Percentiles rank a stretch among this genome's conserved stretches.
phyloP scores from a whole-genome alignment of 2,329 filamentous ascomycete species.

The Beauveria scarabaeidicola region DNA sequence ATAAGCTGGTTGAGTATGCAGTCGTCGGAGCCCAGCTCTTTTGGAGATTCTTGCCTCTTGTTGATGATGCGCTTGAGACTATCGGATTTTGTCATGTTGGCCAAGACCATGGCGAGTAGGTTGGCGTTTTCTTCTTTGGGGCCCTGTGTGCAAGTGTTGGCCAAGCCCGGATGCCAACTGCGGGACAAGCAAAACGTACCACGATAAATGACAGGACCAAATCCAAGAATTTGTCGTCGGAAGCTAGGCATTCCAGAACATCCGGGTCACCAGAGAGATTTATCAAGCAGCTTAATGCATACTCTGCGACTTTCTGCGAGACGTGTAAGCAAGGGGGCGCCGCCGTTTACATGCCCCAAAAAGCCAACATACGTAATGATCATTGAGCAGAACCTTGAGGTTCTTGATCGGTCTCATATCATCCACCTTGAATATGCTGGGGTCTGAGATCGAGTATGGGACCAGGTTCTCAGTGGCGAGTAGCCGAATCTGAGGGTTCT shows the following conservation, averaged over 20 bases:
- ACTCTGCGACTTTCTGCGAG: constrained; percentile 73
- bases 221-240: constrained; percentile 75
- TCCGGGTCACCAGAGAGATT: constrained; percentile 74
- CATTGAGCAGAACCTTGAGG: constrained; percentile 76
- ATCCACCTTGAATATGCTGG: constrained; percentile 74
- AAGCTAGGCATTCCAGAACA: constrained; percentile 62
- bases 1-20: constrained; percentile 82
- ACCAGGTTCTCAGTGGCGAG: constrained; percentile 80
- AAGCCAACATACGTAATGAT: constrained; percentile 59
- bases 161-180: not conserved
- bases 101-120: constrained; percentile 80
- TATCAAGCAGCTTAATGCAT: constrained; percentile 83
- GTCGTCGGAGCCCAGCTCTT: constrained; percentile 62
- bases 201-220: constrained; percentile 64
- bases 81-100: constrained; percentile 81
- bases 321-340: constrained; percentile 42
- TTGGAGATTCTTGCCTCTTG: constrained; percentile 59
- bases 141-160: constrained; percentile 35
- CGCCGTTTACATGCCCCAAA: not conserved
- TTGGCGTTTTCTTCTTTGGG: constrained; percentile 74
- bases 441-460: constrained; percentile 66
- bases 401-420: constrained; percentile 74
- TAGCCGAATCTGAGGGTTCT: constrained; percentile 82
- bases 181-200: constrained; percentile 38
- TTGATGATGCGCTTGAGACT: constrained; percentile 59